Evolutionary conservation across 2,329 filamentous ascomycete species (phyloP).

Genomic region (Penicillium crustosum): DNA sequence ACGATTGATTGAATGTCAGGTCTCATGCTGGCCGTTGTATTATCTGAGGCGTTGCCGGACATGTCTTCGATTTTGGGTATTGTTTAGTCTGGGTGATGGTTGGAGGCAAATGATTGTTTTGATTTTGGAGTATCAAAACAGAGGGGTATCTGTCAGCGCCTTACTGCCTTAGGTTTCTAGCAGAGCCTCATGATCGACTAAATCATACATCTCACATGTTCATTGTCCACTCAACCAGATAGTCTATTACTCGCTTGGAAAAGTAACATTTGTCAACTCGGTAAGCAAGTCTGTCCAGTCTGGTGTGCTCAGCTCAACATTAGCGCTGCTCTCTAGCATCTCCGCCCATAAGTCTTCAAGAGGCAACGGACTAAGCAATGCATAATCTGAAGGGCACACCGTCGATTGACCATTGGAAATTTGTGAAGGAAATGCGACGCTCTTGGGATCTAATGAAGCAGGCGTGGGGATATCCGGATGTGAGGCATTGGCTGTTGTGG

Average conservation of each 20-base stretch:
- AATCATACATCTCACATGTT: neutral
- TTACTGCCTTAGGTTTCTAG: neutral
- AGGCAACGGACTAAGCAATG: slow-evolving; percentile 8
- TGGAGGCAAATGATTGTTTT: neutral
- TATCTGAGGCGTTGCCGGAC: neutral
- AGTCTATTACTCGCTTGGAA: slow-evolving; percentile 16
- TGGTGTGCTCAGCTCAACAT: slow-evolving; percentile 22
- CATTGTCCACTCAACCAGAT: neutral
- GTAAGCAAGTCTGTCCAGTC: slow-evolving; percentile 35
- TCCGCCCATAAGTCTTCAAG: slow-evolving; percentile 37
- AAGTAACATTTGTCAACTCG: slow-evolving; percentile 27
- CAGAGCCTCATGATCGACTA: slow-evolving; percentile 2
- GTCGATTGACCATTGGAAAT: neutral
- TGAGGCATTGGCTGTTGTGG: neutral
- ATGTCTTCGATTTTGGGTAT: neutral
- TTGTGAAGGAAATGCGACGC: neutral
- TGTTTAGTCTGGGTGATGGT: neutral
- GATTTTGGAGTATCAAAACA: neutral
- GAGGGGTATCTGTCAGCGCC: neutral
- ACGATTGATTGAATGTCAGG: slow-evolving; percentile 14
- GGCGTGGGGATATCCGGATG: neutral
- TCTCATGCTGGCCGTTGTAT: neutral
- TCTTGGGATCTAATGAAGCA: neutral
- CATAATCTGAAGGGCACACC: neutral
- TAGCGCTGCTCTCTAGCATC: slow-evolving; percentile 30